Evolutionary conservation across 176 grass and related monocot species (phyloP).

Genomic region (Carex pumila): DNA sequence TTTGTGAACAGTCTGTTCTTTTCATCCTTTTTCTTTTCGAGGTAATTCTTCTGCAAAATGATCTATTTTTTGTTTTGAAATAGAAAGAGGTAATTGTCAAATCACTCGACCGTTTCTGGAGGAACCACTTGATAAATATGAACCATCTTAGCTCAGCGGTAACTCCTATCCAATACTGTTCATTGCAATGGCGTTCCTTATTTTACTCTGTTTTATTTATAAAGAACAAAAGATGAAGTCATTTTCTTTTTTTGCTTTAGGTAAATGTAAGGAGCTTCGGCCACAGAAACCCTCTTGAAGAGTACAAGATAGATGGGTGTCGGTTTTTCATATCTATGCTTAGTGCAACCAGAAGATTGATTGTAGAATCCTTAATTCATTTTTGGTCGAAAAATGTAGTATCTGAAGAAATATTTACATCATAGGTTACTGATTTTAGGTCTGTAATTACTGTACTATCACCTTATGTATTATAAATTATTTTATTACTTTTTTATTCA

Average conservation of each 20-base stretch:
- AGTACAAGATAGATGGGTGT: conserved; percentile 94
- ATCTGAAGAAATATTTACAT: conserved; percentile 55
- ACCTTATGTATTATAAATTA: neutral
- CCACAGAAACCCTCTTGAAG: conserved; percentile 89
- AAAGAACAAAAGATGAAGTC: neutral
- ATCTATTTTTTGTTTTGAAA: conserved; percentile 16
- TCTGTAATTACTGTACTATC: neutral
- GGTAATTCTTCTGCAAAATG: neutral
- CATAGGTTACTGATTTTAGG: conserved; percentile 24
- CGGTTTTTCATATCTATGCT: conserved; percentile 97
- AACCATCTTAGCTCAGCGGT: conserved; percentile 96
- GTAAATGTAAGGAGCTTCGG: conserved; percentile 97
- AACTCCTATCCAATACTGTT: conserved; percentile 19
- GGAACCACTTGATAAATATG: conserved; percentile 98
- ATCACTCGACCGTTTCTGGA: conserved; percentile 79
- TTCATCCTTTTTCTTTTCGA: neutral
- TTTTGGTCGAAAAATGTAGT: conserved; percentile 80
- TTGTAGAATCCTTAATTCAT: conserved; percentile 60
- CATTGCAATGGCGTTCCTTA: neutral
- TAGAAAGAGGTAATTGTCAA: conserved; percentile 89
- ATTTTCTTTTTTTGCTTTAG: conserved; percentile 18
- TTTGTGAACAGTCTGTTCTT: neutral
- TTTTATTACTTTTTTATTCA: neutral
- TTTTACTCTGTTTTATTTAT: neutral
- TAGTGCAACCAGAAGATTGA: conserved; percentile 63